Conservation (phyloP, 768 basidiomycete species). For the Boletus rex-veris region DNA sequence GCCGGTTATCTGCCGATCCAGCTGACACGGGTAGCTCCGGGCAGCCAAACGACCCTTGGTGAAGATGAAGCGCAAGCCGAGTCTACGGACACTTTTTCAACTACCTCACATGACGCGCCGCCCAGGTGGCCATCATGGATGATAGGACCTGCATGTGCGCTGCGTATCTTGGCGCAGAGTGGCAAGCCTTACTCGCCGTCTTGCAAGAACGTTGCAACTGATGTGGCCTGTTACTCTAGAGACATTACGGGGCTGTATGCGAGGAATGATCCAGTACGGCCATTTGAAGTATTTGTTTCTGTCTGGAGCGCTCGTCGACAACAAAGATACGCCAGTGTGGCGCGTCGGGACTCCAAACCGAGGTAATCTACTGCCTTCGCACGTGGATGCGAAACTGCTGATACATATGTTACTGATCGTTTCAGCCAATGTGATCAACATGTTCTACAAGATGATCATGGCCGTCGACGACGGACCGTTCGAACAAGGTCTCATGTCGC, state of each 20-base stretch:
- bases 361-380: background rate
- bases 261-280: slow-evolving; percentile 6
- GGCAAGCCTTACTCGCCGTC: background rate
- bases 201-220: background rate
- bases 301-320: slow-evolving; percentile 13
- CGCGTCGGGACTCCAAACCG: slow-evolving; percentile 16
- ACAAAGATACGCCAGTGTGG: slow-evolving; percentile 15
- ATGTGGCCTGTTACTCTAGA: slow-evolving; percentile 2
- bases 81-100: no score
- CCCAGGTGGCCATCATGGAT: slow-evolving; percentile 12
- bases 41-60: no score
- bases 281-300: slow-evolving; percentile 17
- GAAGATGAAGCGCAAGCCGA: no score
- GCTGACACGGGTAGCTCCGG: background rate
- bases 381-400: background rate
- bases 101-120: background rate
- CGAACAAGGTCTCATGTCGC: slow-evolving; percentile 15
- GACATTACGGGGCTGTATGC: background rate
- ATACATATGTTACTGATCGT: background rate
- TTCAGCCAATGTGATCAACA: slow-evolving; percentile 13
- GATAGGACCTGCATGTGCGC: slow-evolving; percentile 19
- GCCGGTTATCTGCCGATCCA: background rate
- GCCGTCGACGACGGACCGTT: slow-evolving; percentile 14
- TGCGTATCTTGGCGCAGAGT: slow-evolving; percentile 14
- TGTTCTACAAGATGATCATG: slow-evolving; percentile 20